Conservation (phyloP, 2,329 filamentous ascomycete species). For the Epichloe scottii region DNA sequence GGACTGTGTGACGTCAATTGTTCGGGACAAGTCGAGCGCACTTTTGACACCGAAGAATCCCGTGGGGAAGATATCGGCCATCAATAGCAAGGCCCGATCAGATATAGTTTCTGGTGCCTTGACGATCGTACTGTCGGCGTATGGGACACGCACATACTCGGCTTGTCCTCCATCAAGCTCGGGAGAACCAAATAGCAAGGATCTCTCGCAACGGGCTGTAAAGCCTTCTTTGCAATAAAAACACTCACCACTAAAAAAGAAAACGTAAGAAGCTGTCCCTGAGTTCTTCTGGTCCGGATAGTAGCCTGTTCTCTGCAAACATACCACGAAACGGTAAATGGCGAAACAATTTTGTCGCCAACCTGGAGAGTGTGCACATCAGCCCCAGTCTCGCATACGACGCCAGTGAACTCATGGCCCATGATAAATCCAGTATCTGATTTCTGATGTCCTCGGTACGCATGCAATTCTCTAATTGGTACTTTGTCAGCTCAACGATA, state of each 20-base stretch:
- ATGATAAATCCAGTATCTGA: slow-evolving; percentile 51
- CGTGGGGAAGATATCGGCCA: slow-evolving; percentile 88
- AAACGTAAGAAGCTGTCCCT: background rate
- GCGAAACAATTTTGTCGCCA: slow-evolving; percentile 69
- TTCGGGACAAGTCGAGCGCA: slow-evolving; percentile 51
- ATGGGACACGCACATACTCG: slow-evolving; percentile 68
- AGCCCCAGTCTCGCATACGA: slow-evolving; percentile 53
- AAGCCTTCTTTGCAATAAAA: slow-evolving; percentile 73
- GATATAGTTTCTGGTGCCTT: slow-evolving; percentile 55
- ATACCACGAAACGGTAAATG: slow-evolving; percentile 72
- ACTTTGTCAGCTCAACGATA: background rate
- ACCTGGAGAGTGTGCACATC: slow-evolving; percentile 55
- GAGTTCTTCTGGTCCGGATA: background rate
- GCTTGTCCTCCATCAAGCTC: slow-evolving; percentile 68
- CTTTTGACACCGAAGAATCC: slow-evolving; percentile 76
- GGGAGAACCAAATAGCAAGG: slow-evolving; percentile 56
- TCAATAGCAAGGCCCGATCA: slow-evolving; percentile 65
- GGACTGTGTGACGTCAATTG: slow-evolving; percentile 29
- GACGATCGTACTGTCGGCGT: slow-evolving; percentile 70
- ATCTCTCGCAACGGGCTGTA: slow-evolving; percentile 64
- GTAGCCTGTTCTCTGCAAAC: slow-evolving; percentile 11
- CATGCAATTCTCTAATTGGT: slow-evolving; percentile 59
- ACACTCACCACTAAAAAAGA: slow-evolving; percentile 39
- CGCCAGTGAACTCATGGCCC: slow-evolving; percentile 83
- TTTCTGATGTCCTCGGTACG: slow-evolving; percentile 70